A percentile compares a stretch with the other conserved stretches of the same genome.
These are phyloP conservation scores for Penicillium sp. DNA, from an alignment of 2,329 filamentous ascomycete genomes.

Conservation along the genomic window DNA sequence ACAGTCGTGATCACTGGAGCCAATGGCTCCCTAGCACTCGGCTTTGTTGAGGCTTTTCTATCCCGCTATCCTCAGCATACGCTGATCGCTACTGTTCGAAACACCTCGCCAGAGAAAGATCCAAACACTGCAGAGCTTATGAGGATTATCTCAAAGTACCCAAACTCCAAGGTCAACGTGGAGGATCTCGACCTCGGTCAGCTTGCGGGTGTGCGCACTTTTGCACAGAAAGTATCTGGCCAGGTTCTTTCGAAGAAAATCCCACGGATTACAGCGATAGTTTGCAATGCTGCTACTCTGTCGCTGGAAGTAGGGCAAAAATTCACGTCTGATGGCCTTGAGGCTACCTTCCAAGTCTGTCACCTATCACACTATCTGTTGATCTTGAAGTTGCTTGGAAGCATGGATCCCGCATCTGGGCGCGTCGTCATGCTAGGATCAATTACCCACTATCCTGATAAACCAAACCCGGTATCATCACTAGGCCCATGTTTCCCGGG, in stretches of 20 bases:
- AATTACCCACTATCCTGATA: slow-evolving; percentile 48
- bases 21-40: slow-evolving; percentile 42
- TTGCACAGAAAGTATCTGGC: slow-evolving; percentile 35
- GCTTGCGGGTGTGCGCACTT: slow-evolving; percentile 44
- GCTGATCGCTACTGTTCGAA: slow-evolving; percentile 40
- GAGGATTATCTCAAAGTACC: slow-evolving; percentile 28
- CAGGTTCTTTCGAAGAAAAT: slow-evolving; percentile 39
- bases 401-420: slow-evolving; percentile 28
- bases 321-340: slow-evolving; percentile 46
- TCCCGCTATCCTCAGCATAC: slow-evolving; percentile 30
- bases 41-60: slow-evolving; percentile 36
- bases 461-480: slow-evolving; percentile 46
- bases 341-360: slow-evolving; percentile 50
- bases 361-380: slow-evolving; percentile 49
- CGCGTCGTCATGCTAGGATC: slow-evolving; percentile 41
- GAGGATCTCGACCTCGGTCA: slow-evolving; percentile 46
- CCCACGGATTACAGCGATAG: slow-evolving; percentile 44
- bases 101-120: slow-evolving; percentile 33
- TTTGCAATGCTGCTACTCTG: slow-evolving; percentile 52
- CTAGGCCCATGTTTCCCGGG: slow-evolving; percentile 45
- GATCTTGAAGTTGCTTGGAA: slow-evolving; percentile 45
- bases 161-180: slow-evolving; percentile 37
- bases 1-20: slow-evolving; percentile 40
- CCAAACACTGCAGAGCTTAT: slow-evolving; percentile 37
- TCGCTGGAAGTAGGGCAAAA: slow-evolving; percentile 42